A percentile compares a stretch with the other conserved stretches of the same genome.
Conservation (phyloP, 768 basidiomycete genomes). For the Mycena filopes region DNA sequence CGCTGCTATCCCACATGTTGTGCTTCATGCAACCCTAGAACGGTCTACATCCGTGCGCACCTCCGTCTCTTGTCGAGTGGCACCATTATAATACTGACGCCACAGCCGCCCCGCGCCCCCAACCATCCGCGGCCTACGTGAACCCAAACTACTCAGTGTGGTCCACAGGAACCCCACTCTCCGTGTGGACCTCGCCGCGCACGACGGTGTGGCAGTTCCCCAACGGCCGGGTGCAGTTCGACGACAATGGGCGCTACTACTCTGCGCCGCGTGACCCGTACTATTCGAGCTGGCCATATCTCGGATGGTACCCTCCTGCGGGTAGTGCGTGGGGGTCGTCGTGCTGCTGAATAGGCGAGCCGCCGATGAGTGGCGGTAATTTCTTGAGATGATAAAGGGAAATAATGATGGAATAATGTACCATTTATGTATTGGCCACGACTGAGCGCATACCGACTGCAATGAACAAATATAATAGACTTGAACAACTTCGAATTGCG, state of each 20-base stretch:
- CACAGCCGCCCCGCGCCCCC: not conserved
- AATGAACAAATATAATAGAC: too few species aligned
- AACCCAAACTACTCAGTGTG: conserved; percentile 19
- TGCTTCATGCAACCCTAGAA: conserved; percentile 11
- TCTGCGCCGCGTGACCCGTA: not conserved
- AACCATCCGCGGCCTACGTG: conserved; percentile 17
- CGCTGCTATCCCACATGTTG: not conserved
- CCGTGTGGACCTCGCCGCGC: conserved; percentile 22
- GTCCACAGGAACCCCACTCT: conserved; percentile 20
- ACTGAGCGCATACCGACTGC: too few species aligned
- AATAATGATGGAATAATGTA: too few species aligned
- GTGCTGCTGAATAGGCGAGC: too few species aligned
- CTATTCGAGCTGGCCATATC: not conserved
- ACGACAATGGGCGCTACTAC: not conserved
- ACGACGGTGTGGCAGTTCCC: conserved; percentile 22
- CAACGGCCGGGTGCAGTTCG: conserved; percentile 17
- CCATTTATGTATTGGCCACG: too few species aligned
- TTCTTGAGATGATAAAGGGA: too few species aligned
- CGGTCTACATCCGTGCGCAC: conserved; percentile 15
- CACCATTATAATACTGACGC: not conserved
- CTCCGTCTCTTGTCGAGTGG: not conserved
- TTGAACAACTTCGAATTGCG: too few species aligned
- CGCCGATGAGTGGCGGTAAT: too few species aligned
- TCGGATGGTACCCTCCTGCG: not conserved
- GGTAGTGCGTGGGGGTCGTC: too few species aligned